These are phyloP conservation scores for Naegleria fowleri DNA, from an alignment of 208 protist genomes.

Conservation along the genomic window DNA sequence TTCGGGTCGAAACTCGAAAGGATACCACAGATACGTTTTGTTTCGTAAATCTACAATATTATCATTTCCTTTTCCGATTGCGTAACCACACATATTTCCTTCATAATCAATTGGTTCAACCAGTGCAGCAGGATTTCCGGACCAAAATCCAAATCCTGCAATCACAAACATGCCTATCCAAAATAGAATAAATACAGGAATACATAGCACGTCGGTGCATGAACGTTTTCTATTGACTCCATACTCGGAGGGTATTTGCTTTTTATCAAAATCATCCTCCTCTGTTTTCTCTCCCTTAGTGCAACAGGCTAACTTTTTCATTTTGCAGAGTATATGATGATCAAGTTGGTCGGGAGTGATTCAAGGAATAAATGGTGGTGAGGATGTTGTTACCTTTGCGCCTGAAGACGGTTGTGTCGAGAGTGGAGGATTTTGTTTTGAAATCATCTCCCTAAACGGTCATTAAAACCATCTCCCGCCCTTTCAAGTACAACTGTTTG, in stretches of 20 bases:
- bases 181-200: constrained; percentile 50
- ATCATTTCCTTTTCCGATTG: background rate
- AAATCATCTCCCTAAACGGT: too few species aligned
- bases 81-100: constrained; percentile 21
- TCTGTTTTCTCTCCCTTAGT: background rate
- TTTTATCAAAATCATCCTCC: background rate
- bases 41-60: background rate
- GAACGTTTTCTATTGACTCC: background rate
- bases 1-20: background rate
- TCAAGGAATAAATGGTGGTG: too few species aligned
- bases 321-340: too few species aligned
- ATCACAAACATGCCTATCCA: constrained; percentile 45
- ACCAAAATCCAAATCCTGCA: constrained; percentile 43
- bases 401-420: too few species aligned
- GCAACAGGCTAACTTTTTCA: background rate
- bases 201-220: constrained; percentile 45
- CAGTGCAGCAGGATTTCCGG: constrained; percentile 40
- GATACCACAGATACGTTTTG: background rate
- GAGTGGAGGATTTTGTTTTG: too few species aligned
- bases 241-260: background rate
- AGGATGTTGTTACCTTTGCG: too few species aligned
- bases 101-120: constrained; percentile 1
- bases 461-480: too few species aligned
- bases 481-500: too few species aligned
- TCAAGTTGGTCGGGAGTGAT: too few species aligned